phyloP scores from a whole-genome alignment of 768 basidiomycete genomes.

The Leucocoprinus sp. region DNA sequence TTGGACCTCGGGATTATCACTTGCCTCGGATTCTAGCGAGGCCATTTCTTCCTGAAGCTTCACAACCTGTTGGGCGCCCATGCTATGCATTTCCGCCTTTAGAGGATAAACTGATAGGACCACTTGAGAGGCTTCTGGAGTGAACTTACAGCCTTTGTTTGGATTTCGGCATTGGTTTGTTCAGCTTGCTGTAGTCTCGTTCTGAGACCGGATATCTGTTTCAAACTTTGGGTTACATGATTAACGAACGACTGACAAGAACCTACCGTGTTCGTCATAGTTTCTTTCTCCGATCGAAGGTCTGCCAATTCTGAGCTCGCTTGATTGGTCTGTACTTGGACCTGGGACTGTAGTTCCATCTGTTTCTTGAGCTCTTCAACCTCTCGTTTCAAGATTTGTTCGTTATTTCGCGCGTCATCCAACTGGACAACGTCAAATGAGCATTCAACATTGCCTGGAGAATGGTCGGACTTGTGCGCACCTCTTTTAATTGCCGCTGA shows the following conservation, averaged over 20 bases:
- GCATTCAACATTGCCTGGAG: background rate
- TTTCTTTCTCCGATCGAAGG: background rate
- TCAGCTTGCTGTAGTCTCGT: slow-evolving; percentile 2
- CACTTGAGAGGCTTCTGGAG: background rate
- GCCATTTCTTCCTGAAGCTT: slow-evolving; percentile 10
- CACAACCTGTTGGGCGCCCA: background rate
- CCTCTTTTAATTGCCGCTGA: slow-evolving; percentile 5
- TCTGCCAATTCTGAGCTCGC: slow-evolving; percentile 3
- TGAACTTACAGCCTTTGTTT: background rate
- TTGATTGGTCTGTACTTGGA: slow-evolving; percentile 4
- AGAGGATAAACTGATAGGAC: background rate
- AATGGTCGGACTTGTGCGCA: background rate
- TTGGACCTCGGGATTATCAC: background rate
- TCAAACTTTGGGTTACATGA: background rate
- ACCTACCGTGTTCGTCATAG: slow-evolving; percentile 1
- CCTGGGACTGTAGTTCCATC: slow-evolving; percentile 2
- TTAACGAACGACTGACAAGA: background rate
- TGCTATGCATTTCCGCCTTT: background rate
- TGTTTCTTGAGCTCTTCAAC: slow-evolving; percentile 6
- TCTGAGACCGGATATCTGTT: slow-evolving; percentile 2
- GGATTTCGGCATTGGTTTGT: background rate
- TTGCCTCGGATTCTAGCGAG: slow-evolving; percentile 11
- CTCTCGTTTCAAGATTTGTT: background rate
- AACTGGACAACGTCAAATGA: background rate
- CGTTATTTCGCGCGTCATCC: slow-evolving; percentile 1